Base-by-base conservation (phyloP, 1,284 basidiomycete species). In the Caloboletus firmus region DNA sequence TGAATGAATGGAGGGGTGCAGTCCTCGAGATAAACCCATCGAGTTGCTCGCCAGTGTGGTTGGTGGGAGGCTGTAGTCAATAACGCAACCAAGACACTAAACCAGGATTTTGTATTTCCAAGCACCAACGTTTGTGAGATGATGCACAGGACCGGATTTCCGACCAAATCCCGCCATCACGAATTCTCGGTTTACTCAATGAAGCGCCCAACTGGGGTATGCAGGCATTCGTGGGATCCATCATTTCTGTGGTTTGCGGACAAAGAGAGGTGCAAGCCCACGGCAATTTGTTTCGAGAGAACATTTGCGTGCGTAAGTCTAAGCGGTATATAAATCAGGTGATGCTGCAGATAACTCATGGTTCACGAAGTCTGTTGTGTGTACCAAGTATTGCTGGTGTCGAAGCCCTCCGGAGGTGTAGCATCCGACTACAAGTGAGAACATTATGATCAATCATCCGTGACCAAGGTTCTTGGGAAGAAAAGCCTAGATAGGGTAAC, bases 371-470 rank as follows among this genome's bases (percentile, higher is more conserved):
- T 55, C 63, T 73, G 72, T 62, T 91, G 83, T 32, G 89, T 87
- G 64, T 83, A 80, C 91, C 91, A 93, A 42, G 83, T 76, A 64
- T 85, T 91, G 72, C 81, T 92, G 17, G 87, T 91, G 54, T 84
- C 82, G 68, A 92, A 95, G 20, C 76, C 80, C 58, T 84, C 76
- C 2, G 91, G 90, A 39, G 93, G 86, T 49, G 77, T 71, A 22
- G 88, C 79, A 62, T 91, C 81, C 32, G 85, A 82, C 93, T 95
- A 59, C 2, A 30, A 54, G 37, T n/a, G 24, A 24, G 6, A 35
- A 15, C 22, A 24, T 18, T 26, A 22, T 43, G 35, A 35, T 35
- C 31, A 32, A 20, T n/a, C 41, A 34, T 35, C 24, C 26, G 26
- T 17, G 6, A 28, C 44, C 17, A 49, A 50, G 36, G 13, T 22